A percentile compares a stretch with the other conserved stretches of the same genome.
phyloP scores from a whole-genome alignment of 108 stramenopile species.

The Nannochloropsis granulata region DNA sequence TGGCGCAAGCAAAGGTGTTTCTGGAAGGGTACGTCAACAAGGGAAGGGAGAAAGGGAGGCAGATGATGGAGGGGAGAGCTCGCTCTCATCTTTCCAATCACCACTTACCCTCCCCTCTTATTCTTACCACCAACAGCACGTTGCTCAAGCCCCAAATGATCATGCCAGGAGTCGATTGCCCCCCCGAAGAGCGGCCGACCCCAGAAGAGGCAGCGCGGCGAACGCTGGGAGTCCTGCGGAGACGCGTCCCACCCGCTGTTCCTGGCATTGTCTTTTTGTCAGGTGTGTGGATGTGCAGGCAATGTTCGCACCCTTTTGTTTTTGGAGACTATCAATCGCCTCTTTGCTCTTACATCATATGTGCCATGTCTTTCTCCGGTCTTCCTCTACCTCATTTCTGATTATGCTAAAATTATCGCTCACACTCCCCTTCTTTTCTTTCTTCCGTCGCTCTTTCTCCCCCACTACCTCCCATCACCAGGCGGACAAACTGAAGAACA shows the following conservation, averaged over 20 bases:
- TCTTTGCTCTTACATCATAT: background rate
- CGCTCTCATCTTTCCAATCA: background rate
- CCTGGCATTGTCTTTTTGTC: constrained; percentile 35
- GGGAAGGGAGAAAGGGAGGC: background rate
- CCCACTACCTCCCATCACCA: background rate
- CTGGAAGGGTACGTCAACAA: background rate
- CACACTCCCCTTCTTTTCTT: background rate
- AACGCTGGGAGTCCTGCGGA: constrained; percentile 25
- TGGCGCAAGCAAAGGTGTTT: background rate
- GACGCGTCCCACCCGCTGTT: constrained; percentile 35
- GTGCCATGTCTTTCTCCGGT: too few relatives aligned
- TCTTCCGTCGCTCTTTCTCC: background rate
- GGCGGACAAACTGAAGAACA: constrained; percentile 31
- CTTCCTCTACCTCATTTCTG: too few relatives aligned
- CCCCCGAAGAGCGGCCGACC: constrained; percentile 12
- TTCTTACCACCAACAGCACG: constrained; percentile 9
- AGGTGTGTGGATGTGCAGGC: background rate
- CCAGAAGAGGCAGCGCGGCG: constrained; percentile 19
- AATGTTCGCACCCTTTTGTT: background rate
- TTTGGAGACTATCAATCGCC: background rate
- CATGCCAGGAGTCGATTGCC: constrained; percentile 27
- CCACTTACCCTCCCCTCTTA: background rate
- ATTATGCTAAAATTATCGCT: background rate
- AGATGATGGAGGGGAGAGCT: too few relatives aligned
- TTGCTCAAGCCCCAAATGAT: constrained; percentile 39